These are phyloP conservation scores for Boechera divaricarpa DNA, from an alignment of 345 rosid species.

Conservation along the genomic window DNA sequence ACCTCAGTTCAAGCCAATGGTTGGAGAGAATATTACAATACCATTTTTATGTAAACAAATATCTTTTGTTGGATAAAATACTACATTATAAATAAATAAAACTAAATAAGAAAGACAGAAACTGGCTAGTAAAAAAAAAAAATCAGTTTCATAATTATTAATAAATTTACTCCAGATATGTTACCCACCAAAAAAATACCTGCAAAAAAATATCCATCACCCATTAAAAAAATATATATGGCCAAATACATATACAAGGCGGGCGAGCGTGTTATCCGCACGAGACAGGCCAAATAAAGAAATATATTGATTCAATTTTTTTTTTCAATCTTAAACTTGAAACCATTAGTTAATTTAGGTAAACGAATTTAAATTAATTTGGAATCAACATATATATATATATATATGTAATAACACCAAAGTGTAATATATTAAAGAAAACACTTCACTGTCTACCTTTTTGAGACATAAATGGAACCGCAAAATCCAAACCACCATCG, in stretches of 20 bases:
- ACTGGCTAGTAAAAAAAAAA: no score
- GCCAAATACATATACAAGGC: no score
- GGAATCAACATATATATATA: neutral
- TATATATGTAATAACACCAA: neutral
- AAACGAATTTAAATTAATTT: constrained; percentile 1
- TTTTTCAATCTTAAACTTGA: constrained; percentile 2
- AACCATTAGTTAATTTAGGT: constrained; percentile 5
- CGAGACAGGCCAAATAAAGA: no score
- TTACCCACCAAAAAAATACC: no score
- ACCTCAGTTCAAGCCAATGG: neutral
- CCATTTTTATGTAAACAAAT: neutral
- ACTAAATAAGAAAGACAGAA: neutral
- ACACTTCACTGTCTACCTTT: constrained; percentile 19
- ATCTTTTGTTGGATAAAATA: neutral
- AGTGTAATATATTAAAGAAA: constrained; percentile 1
- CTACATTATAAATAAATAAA: neutral
- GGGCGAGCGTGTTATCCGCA: neutral
- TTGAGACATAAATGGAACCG: constrained; percentile 13
- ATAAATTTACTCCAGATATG: neutral
- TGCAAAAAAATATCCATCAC: no score
- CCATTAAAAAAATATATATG: no score
- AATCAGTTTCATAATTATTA: neutral
- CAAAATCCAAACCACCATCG: constrained; percentile 6
- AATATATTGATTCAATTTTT: neutral
- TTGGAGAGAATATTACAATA: neutral